These are phyloP conservation scores for Ophiostoma sp. DNA, from an alignment of 2,329 filamentous ascomycete species.

Conservation along the genomic window DNA sequence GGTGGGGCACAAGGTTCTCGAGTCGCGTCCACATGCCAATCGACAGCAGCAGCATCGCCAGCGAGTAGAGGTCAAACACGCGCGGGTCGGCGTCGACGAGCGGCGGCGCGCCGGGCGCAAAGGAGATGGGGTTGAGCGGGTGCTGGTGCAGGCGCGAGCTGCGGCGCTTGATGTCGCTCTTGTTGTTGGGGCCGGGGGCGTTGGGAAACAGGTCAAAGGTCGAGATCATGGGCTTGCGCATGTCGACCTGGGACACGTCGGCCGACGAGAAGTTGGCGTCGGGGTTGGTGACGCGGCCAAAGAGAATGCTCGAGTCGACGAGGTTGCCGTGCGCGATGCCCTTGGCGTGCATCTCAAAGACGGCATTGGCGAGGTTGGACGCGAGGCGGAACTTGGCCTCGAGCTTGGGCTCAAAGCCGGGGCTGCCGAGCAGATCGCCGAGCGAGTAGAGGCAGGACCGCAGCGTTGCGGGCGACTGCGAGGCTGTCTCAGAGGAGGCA, in stretches of 20 bases:
- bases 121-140: constrained; percentile 54
- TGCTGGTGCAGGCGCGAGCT: constrained; percentile 55
- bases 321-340: constrained; percentile 68
- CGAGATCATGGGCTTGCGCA: constrained; percentile 63
- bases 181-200: constrained; percentile 34
- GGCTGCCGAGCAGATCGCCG: constrained; percentile 46
- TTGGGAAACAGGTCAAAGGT: constrained; percentile 68
- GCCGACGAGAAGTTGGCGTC: constrained; percentile 29
- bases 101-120: constrained; percentile 40
- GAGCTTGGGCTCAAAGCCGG: constrained; percentile 54
- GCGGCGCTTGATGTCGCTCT: constrained; percentile 29
- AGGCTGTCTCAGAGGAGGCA: constrained; percentile 26
- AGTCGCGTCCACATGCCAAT: constrained; percentile 71
- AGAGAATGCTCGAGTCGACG: constrained; percentile 60
- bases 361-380: constrained; percentile 63
- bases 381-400: constrained; percentile 73
- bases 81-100: constrained; percentile 49
- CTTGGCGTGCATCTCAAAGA: constrained; percentile 66
- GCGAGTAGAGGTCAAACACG: constrained; percentile 63
- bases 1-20: constrained; percentile 45
- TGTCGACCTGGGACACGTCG: constrained; percentile 44
- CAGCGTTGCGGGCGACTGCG: constrained; percentile 43
- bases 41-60: constrained; percentile 67
- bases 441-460: constrained; percentile 50
- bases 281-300: constrained; percentile 44